Conservation (phyloP, 1,284 basidiomycete species). For the Chiua sp. region DNA sequence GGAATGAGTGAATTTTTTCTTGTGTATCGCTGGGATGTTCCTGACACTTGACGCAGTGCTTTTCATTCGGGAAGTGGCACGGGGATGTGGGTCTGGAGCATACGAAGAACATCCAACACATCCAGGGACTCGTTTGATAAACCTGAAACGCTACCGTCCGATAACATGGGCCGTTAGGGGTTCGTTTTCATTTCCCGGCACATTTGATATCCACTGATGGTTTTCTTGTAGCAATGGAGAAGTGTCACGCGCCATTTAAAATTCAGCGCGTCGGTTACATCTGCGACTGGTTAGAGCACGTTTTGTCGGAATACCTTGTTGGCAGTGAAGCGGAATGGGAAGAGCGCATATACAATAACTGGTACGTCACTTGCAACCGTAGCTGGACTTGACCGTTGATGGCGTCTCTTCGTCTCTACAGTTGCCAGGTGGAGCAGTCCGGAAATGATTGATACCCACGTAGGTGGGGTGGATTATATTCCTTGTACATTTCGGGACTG, state of each 20-base stretch:
- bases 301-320: constrained; percentile 31
- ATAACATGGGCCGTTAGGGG: constrained; percentile 42
- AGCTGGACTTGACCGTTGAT: constrained; percentile 1
- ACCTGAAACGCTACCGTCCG: constrained; percentile 40
- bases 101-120: constrained; percentile 32
- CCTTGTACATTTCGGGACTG: not conserved
- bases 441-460: not conserved
- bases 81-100: constrained; percentile 37
- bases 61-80: constrained; percentile 39
- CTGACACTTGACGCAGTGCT: constrained; percentile 31
- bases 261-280: constrained; percentile 39
- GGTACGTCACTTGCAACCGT: constrained; percentile 24
- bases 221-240: constrained; percentile 34
- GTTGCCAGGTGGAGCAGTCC: constrained; percentile 10
- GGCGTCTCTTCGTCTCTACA: constrained; percentile 2
- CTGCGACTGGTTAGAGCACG: constrained; percentile 38
- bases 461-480: constrained; percentile 4
- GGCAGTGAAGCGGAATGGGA: constrained; percentile 40
- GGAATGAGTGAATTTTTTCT: constrained; percentile 32
- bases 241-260: constrained; percentile 38
- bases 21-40: not conserved
- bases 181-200: constrained; percentile 16
- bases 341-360: constrained; percentile 31
- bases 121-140: constrained; percentile 35
- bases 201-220: constrained; percentile 1